Base-by-base conservation (phyloP, 2,329 filamentous ascomycete species). In the Beauveria sp. region DNA sequence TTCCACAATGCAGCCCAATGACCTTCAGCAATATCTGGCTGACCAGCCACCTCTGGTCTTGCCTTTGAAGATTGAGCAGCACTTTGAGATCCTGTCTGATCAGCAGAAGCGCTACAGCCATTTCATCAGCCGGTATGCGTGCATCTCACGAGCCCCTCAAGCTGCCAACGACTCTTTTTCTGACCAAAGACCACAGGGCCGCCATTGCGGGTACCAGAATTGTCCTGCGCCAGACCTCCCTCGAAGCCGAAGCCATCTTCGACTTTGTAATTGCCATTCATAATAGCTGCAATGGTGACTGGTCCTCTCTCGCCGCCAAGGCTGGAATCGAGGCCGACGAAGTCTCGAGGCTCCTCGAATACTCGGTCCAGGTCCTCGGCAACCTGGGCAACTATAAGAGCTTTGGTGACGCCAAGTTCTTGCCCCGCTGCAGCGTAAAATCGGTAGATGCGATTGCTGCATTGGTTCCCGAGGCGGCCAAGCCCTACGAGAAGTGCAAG, bases 41-140 rank as follows among this genome's bases (percentile, higher is more conserved):
- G 95, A 99, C 75, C 87, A 88, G 65, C 95, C 95, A 51, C 95
- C 95, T 1, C 89, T 87, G 54, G 86, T 97, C 61, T 93, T 97
- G 63, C 86, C 88, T 53, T 84, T 99, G 55, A 88, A 91, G 73
- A 95, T 98, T 73, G 91, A 91, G 77, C 90, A 91, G 72, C 93
- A 98, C 76, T 99, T 98, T 69, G 89, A 93, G 60, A 85, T 86
- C 42, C 75, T 95, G 64, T 82, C 77, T 58, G 84, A 90, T 69
- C 80, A 89, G 72, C 86, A 96, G 78, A 92, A 93, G 79, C 87
- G 89, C 71, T 97, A 97, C 80, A 90, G 93, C 65, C 93, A 97
- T 77, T 92, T 88, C 71, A 90, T 96, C 72, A 91, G 87, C 83
- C 85, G 83, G 88, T 90, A 80, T 68, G 79, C 62, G 16, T 30